These are phyloP conservation scores for Ceratocystis cubensis DNA, from an alignment of 2,329 filamentous ascomycete genomes.

Conservation along the genomic window DNA sequence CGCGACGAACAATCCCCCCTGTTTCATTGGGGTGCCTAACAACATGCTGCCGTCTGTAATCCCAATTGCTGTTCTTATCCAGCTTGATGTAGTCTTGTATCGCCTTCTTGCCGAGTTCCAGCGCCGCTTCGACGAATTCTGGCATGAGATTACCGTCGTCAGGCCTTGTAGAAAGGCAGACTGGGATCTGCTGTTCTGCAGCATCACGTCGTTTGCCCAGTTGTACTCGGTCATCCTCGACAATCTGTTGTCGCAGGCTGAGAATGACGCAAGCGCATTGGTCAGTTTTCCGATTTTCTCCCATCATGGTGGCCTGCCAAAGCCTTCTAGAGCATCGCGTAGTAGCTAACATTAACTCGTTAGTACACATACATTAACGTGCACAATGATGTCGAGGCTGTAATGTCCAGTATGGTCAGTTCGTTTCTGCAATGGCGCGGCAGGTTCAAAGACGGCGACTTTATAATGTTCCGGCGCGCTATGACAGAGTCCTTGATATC, in stretches of 20 bases:
- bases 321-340: background rate
- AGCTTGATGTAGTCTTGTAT: conserved; percentile 1
- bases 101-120: conserved; percentile 12
- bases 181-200: conserved; percentile 9
- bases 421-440: background rate
- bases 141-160: background rate
- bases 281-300: background rate
- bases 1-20: background rate
- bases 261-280: background rate
- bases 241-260: background rate
- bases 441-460: background rate
- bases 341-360: background rate
- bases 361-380: background rate
- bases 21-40: background rate
- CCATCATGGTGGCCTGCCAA: no score
- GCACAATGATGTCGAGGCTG: conserved; percentile 3
- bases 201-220: conserved; percentile 7
- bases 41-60: background rate
- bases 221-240: conserved; percentile 5
- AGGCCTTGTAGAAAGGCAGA: background rate
- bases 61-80: background rate
- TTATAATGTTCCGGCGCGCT: background rate
- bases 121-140: conserved; percentile 13
- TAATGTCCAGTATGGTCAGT: conserved; percentile 2
- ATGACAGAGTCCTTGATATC: background rate